Evolutionary conservation across 192 early-diverging fungal genomes (phyloP).

Genomic region (Linnemannia hyalina): DNA sequence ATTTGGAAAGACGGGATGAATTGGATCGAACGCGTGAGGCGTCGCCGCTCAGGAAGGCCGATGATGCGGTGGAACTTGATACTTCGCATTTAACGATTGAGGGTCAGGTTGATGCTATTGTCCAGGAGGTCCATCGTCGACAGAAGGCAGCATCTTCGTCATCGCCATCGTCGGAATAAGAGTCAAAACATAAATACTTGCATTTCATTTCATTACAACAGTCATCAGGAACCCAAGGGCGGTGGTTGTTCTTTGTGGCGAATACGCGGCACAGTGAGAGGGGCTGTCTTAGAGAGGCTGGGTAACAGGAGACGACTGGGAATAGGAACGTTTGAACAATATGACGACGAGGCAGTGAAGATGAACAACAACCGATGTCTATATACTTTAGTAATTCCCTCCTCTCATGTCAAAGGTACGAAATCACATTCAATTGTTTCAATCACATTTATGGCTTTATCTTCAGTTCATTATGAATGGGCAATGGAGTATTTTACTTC

Average conservation of each 20-base stretch:
- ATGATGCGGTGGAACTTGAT: slow-evolving; percentile 80
- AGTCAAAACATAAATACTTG: background rate
- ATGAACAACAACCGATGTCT: too few relatives aligned
- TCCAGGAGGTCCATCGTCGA: slow-evolving; percentile 37
- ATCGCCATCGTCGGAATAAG: background rate
- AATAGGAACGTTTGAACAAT: too few relatives aligned
- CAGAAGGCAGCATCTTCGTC: background rate
- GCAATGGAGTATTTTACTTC: background rate
- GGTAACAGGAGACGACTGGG: too few relatives aligned
- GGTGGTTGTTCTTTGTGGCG: too few relatives aligned
- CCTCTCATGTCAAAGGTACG: too few relatives aligned
- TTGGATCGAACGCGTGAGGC: slow-evolving; percentile 73
- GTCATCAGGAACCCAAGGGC: background rate
- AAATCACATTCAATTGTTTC: too few relatives aligned
- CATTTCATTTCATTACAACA: background rate
- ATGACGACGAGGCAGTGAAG: too few relatives aligned
- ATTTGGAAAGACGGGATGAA: slow-evolving; percentile 76
- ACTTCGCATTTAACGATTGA: slow-evolving; percentile 77
- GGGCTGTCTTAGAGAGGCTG: too few relatives aligned
- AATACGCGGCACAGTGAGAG: too few relatives aligned
- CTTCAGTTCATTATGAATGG: too few relatives aligned
- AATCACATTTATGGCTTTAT: too few relatives aligned
- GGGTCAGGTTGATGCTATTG: slow-evolving; percentile 76
- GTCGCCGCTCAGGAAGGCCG: slow-evolving; percentile 78
- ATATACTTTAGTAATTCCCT: too few relatives aligned